These are phyloP conservation scores for Endocarpon pusillum DNA, from an alignment of 495 filamentous ascomycete species.

Conservation along the genomic window DNA sequence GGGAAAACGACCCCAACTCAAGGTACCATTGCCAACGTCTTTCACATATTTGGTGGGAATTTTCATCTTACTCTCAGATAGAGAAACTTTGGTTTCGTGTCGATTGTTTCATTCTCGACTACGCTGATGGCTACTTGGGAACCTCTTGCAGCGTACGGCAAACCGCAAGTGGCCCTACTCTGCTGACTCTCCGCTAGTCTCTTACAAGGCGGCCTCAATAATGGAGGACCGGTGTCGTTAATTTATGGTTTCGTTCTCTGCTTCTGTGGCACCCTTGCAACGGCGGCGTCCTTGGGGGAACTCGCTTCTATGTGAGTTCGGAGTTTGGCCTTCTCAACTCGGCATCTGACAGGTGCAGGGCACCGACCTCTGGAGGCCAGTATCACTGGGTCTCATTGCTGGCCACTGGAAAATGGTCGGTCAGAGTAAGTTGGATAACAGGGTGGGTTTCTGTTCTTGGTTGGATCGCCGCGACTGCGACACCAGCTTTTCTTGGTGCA, in stretches of 20 bases:
- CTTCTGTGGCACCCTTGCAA: conserved; percentile 26
- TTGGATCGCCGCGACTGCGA: conserved; percentile 41
- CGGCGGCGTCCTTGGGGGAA: conserved; percentile 35
- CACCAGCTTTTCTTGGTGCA: conserved; percentile 34
- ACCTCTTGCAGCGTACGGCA: no score
- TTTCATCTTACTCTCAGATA: conserved; percentile 9
- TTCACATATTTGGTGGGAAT: background rate
- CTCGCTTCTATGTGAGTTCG: conserved; percentile 37
- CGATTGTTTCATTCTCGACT: conserved; percentile 29
- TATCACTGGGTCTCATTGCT: conserved; percentile 8
- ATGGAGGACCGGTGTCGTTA: conserved; percentile 38
- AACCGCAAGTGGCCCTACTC: no score
- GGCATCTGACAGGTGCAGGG: conserved; percentile 9
- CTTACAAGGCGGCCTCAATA: conserved; percentile 9
- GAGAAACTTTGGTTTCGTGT: conserved; percentile 29
- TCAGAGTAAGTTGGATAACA: conserved; percentile 2
- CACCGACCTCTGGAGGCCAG: conserved; percentile 14
- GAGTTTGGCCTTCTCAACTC: conserved; percentile 8
- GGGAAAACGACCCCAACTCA: conserved; percentile 24
- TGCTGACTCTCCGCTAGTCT: no score
- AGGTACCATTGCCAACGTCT: no score
- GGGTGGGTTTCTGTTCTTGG: conserved; percentile 30
- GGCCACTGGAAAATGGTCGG: background rate
- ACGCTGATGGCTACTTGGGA: conserved; percentile 34
- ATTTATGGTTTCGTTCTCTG: conserved; percentile 39